Evolutionary conservation across 1,139 yeast genomes (phyloP), one percentile per base, ranked within the genome.

Genomic region (Candida glucosophila): DNA sequence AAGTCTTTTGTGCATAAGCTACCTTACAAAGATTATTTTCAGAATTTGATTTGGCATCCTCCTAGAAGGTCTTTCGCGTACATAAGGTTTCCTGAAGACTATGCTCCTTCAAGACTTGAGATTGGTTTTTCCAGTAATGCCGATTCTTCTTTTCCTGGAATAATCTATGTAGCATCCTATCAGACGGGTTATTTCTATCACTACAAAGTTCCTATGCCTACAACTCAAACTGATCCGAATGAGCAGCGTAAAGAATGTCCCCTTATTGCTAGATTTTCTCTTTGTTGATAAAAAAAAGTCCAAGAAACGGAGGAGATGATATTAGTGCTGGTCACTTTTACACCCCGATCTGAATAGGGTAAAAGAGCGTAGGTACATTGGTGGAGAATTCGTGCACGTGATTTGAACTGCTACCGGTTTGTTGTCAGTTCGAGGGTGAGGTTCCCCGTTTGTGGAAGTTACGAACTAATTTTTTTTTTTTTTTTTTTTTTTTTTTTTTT

Each of bases 21-120:
- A 8, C 71, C 71, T 2, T 63, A 63, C 35, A 55, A 54, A 30
- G 55, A 59, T 29, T 62, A 62, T 36, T 38, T 63, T 29, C 64
- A 60, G 24, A 63, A 61, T 35, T 44, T 63, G 27, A 55, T 62
- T 9, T 54, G 67, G 60, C 65, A 58, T 29, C 67, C 68, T 2
- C 70, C 71, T 3, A 41, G 55, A 26, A 37, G 71, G 19, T 60
- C 67, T 4, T 64, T 62, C 46, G 66, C 67, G 12, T 61, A 48
- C 29, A 55, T 63, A 19, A 59, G 51, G 34, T 33, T 64, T 5
- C 63, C 64, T 4, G 66, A 57, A 29, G 39, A 46, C 20, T 41
- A 47, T 12, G 43, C 49, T 5, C 39, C 40, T 5, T 9, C 18
- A 6, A 47, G 41, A 14, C 56, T 60, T 6, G 67, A 57, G 30